Base-by-base conservation (phyloP, 805 yeast genomes). In the Candida succiphila region DNA sequence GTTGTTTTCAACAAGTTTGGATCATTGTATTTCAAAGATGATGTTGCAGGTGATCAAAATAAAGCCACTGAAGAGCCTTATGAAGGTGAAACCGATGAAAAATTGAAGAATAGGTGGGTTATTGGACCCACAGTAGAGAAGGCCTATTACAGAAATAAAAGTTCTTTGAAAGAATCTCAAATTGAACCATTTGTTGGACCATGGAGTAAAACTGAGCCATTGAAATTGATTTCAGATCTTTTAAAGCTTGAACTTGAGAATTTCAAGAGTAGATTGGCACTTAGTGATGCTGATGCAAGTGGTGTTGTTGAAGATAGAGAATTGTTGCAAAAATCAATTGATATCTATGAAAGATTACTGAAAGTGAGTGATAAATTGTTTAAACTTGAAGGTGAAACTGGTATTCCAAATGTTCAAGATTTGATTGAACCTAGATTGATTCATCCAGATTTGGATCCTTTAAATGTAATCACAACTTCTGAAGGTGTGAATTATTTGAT, bases 101-200 rank as follows among this genome's bases (percentile, higher is more conserved):
- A 56, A 24, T 58, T 83, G 30, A 61, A 63, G 34, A 67, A 72
- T 40, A 73, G 95, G 61, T 88, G 94, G 94, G 69, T 79, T 51
- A 75, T 89, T 44, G 97, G 98, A 6, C 92, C 95, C n/a, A 72
- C 84, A 17, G 76, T 75, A 21, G 96, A 89, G 56, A 70, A 81
- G 43, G 69, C 75, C 12, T 83, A 77, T 53, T 78, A 87, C 71
- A 82, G 80, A 54, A 71, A 76, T 43, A 78, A 78, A 51, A 58
- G 58, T 26, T 59, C 65, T 29, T 54, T 83, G 44, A 61, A 68
- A n/a, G 65, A 66, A 25, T 65, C 62, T 27, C 66, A 65, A 34
- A 58, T 73, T 33, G 65, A 63, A 34, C 60, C 67, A 36, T 63
- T 57, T 33, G 61, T 74, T 34, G 97, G 97, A 1, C 97, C 97